phyloP scores from a whole-genome alignment of 1,284 basidiomycete genomes.

The Xerocomus nothofagi region DNA sequence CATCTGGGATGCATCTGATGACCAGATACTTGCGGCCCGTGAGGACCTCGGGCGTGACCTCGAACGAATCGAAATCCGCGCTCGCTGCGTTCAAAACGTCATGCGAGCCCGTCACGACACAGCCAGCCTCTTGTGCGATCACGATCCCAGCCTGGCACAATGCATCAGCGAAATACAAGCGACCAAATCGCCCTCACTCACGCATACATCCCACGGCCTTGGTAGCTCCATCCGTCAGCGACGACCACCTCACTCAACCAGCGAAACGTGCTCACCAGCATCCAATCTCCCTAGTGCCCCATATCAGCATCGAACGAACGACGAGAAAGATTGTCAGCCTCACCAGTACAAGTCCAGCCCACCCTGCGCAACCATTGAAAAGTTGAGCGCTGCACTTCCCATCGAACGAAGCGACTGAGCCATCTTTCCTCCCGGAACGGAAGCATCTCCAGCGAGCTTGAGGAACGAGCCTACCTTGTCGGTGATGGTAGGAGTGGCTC shows the following conservation, averaged over 20 bases:
- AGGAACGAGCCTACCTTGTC: conserved; percentile 74
- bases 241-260: not conserved
- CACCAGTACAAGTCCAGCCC: conserved; percentile 83
- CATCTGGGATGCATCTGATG: conserved; percentile 65
- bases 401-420: conserved; percentile 82
- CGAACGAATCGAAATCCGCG: conserved; percentile 40
- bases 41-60: conserved; percentile 69
- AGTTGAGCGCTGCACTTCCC: conserved; percentile 87
- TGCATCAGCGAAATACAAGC: not conserved
- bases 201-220: conserved; percentile 86
- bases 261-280: conserved; percentile 55
- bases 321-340: conserved; percentile 16
- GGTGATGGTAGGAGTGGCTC: conserved; percentile 55
- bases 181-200: conserved; percentile 33
- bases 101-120: conserved; percentile 72
- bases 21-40: conserved; percentile 88
- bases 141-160: conserved; percentile 75
- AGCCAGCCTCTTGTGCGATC: conserved; percentile 89
- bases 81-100: conserved; percentile 46
- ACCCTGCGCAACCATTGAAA: conserved; percentile 81
- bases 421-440: conserved; percentile 79
- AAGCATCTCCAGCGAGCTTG: conserved; percentile 74
- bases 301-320: conserved; percentile 3
- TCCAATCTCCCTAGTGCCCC: conserved; percentile 76
- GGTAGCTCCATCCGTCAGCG: conserved; percentile 6